A percentile compares a stretch with the other conserved stretches of the same genome.
These are phyloP conservation scores for Hygrophorus pudorinus DNA, from an alignment of 768 basidiomycete species.

Conservation along the genomic window DNA sequence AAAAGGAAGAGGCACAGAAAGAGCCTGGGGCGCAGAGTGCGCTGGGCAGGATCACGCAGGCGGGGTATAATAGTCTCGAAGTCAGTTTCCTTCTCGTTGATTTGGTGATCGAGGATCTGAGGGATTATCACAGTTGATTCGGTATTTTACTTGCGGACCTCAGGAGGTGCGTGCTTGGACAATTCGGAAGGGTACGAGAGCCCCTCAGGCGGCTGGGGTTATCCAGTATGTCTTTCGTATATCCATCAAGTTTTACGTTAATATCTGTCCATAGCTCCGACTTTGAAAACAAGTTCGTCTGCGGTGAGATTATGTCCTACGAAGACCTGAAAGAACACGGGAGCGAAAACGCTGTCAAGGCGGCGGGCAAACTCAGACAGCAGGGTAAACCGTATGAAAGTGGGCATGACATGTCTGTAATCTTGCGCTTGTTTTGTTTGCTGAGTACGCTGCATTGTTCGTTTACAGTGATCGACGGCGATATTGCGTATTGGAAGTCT, in stretches of 20 bases:
- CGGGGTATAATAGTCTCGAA: conserved; percentile 82
- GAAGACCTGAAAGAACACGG: conserved; percentile 88
- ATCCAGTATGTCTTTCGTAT: conserved; percentile 62
- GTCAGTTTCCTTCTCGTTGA: conserved; percentile 29
- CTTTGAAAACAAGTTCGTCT: conserved; percentile 97
- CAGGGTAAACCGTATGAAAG: conserved; percentile 97
- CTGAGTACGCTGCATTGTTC: not conserved
- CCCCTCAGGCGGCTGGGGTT: conserved; percentile 95
- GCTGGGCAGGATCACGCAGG: conserved; percentile 89
- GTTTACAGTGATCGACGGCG: conserved; percentile 68
- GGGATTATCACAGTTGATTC: conserved; percentile 53
- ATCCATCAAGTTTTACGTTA: not conserved
- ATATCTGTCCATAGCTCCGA: conserved; percentile 50
- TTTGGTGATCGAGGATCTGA: not conserved
- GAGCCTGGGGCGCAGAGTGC: conserved; percentile 64
- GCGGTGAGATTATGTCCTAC: conserved; percentile 93
- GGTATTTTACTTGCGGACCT: conserved; percentile 96
- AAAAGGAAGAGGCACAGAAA: conserved; percentile 62
- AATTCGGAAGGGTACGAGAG: conserved; percentile 86
- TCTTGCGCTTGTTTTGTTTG: conserved; percentile 4
- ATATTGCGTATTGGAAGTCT: conserved; percentile 89
- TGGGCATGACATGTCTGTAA: conserved; percentile 27
- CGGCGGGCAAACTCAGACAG: conserved; percentile 88
- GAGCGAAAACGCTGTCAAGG: conserved; percentile 85
- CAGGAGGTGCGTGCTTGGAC: conserved; percentile 99